phyloP scores from a whole-genome alignment of 1,284 basidiomycete genomes.

The Limonomyces culmigenus region DNA sequence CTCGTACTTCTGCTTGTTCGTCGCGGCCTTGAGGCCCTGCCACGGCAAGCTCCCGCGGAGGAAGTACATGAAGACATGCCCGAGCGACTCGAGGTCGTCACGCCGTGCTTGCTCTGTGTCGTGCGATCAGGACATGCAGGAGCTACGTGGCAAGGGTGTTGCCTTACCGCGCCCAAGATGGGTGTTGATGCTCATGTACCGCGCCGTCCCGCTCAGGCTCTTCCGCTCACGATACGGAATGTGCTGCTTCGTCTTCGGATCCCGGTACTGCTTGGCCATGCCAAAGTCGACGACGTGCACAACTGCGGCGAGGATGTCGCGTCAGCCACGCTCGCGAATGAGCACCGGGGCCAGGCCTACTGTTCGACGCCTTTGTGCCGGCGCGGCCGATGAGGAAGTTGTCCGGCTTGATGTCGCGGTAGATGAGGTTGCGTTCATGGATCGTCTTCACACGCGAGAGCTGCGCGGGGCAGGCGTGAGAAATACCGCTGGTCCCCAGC shows the following conservation, averaged over 20 bases:
- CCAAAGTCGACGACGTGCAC: constrained; percentile 78
- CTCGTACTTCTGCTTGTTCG: constrained; percentile 98
- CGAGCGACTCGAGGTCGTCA: constrained; percentile 89
- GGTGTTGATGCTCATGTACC: constrained; percentile 97
- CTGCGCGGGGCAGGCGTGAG: constrained; percentile 19
- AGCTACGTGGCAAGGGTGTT: constrained; percentile 6
- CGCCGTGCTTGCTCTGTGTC: constrained; percentile 79
- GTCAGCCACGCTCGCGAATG: background rate
- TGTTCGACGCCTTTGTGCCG: constrained; percentile 73
- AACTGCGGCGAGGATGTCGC: constrained; percentile 12
- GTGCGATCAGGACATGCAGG: constrained; percentile 1
- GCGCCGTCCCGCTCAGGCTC: constrained; percentile 78
- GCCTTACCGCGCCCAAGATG: constrained; percentile 75
- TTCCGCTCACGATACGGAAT: constrained; percentile 95
- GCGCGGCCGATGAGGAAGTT: constrained; percentile 91
- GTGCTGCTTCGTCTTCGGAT: constrained; percentile 94
- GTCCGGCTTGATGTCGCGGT: constrained; percentile 95
- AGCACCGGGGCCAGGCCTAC: constrained; percentile 17
- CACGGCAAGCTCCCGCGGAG: constrained; percentile 84
- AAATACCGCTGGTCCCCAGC: background rate
- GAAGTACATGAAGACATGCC: constrained; percentile 98
- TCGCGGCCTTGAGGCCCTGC: constrained; percentile 94
- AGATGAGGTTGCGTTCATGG: constrained; percentile 94
- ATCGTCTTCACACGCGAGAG: constrained; percentile 85
- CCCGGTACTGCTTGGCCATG: constrained; percentile 96